These are phyloP conservation scores for Penicillium diatomitis DNA, from an alignment of 495 filamentous ascomycete species.

Conservation along the genomic window DNA sequence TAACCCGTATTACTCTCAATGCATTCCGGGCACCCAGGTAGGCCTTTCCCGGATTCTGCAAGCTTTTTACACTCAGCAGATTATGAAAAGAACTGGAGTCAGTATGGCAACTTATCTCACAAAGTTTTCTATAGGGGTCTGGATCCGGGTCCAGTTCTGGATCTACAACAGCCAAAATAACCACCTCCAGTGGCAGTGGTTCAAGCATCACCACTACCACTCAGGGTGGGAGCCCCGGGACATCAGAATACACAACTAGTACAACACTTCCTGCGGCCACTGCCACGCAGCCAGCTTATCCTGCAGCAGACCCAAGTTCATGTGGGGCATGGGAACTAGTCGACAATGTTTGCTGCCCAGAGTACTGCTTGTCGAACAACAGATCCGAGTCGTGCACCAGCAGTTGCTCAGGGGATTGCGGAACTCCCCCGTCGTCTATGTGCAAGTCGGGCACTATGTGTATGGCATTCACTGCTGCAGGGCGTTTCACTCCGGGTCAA, in stretches of 20 bases:
- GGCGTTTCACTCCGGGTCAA: not conserved
- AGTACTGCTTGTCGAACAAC: not conserved
- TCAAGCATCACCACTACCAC: not conserved
- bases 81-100: too few relatives aligned
- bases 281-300: not conserved
- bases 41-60: not conserved
- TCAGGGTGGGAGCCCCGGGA: not conserved
- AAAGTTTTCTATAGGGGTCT: too few relatives aligned
- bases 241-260: not conserved
- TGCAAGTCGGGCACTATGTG: constrained; percentile 1
- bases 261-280: not conserved
- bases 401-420: not conserved
- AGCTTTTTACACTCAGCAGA: too few relatives aligned
- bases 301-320: not conserved
- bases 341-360: not conserved
- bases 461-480: not conserved
- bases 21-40: not conserved
- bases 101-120: too few relatives aligned
- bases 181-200: not conserved
- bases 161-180: not conserved
- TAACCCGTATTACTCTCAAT: not conserved
- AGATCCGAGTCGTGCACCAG: not conserved
- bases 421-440: not conserved
- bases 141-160: too few relatives aligned
- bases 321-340: not conserved